phyloP scores from a whole-genome alignment of 2,329 filamentous ascomycete species.

The Calonectria hongkongensis region DNA sequence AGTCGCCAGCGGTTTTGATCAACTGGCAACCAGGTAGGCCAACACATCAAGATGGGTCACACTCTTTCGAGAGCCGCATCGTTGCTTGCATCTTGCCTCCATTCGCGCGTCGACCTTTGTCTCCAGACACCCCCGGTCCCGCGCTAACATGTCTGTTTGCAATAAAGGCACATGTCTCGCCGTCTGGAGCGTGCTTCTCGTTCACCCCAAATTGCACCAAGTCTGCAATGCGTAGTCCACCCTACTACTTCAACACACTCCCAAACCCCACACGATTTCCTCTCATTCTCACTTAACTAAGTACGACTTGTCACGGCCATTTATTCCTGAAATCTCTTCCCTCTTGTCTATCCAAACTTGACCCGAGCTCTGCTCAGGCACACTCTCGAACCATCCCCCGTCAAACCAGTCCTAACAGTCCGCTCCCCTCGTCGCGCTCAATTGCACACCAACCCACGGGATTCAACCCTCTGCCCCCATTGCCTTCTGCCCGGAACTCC shows the following conservation, averaged over 20 bases:
- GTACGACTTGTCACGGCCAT: slow-evolving; percentile 29
- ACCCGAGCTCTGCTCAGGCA: slow-evolving; percentile 8
- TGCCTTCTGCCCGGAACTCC: slow-evolving; percentile 26
- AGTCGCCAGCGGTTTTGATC: slow-evolving; percentile 78
- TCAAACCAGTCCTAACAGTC: slow-evolving; percentile 11
- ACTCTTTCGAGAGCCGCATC: slow-evolving; percentile 80
- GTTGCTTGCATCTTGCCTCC: slow-evolving; percentile 73
- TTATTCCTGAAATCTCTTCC: slow-evolving; percentile 59
- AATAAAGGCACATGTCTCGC: slow-evolving; percentile 77
- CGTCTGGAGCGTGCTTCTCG: slow-evolving; percentile 68
- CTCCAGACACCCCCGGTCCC: slow-evolving; percentile 69
- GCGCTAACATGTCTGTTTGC: slow-evolving; percentile 72
- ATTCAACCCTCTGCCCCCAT: slow-evolving; percentile 28
- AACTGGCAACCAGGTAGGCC: slow-evolving; percentile 91
- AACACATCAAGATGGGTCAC: slow-evolving; percentile 90
- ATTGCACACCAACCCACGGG: slow-evolving; percentile 21
- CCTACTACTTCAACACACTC: slow-evolving; percentile 63
- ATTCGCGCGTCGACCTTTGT: slow-evolving; percentile 61
- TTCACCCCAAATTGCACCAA: slow-evolving; percentile 62
- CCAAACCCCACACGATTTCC: slow-evolving; percentile 42
- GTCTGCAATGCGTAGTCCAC: slow-evolving; percentile 69
- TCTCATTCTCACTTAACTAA: slow-evolving; percentile 43
- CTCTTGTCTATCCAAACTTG: background rate
- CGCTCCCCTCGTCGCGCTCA: slow-evolving; percentile 9
- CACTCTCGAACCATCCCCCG: slow-evolving; percentile 13